Percentiles rank a stretch among this genome's conserved stretches.
These are phyloP conservation scores for Coleophoma cylindrospora DNA, from an alignment of 2,329 filamentous ascomycete species.

Conservation along the genomic window DNA sequence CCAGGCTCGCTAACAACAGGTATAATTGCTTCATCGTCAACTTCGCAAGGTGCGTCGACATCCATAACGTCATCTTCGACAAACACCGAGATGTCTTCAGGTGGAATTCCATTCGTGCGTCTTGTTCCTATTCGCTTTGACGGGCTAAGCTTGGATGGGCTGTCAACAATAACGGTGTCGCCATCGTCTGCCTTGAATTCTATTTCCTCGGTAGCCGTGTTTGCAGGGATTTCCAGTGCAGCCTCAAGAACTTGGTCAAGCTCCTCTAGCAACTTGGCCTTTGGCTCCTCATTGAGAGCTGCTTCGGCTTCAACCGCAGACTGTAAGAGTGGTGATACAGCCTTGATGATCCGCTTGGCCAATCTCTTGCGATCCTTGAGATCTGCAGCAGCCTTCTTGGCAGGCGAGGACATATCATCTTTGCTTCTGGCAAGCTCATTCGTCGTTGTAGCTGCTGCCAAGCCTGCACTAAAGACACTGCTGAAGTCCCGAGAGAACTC, in stretches of 20 bases:
- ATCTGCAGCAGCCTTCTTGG: conserved; percentile 46
- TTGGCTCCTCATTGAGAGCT: conserved; percentile 67
- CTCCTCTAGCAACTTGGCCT: conserved; percentile 66
- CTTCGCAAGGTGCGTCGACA: conserved; percentile 21
- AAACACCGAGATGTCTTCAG: conserved; percentile 10
- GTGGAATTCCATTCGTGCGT: conserved; percentile 3
- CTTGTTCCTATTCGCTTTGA: conserved; percentile 1
- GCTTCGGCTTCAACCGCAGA: conserved; percentile 73
- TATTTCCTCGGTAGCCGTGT: conserved; percentile 37
- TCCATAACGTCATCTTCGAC: conserved; percentile 14
- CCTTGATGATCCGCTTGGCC: conserved; percentile 85
- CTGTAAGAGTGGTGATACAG: conserved; percentile 73
- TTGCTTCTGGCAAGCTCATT: conserved; percentile 17
- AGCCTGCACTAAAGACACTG: conserved; percentile 45
- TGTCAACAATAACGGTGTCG: conserved; percentile 16
- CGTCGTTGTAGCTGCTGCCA: conserved; percentile 25
- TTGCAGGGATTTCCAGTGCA: conserved; percentile 45
- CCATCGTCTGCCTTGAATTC: conserved; percentile 35
- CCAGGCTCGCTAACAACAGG: conserved; percentile 2
- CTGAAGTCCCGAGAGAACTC: conserved; percentile 53
- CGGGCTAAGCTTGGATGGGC: background rate
- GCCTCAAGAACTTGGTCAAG: conserved; percentile 69
- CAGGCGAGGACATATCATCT: conserved; percentile 26
- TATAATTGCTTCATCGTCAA: conserved; percentile 8
- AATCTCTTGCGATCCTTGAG: conserved; percentile 77